These are phyloP conservation scores for Crataegus laevigata DNA, from an alignment of 306 rosid species.

Conservation along the genomic window DNA sequence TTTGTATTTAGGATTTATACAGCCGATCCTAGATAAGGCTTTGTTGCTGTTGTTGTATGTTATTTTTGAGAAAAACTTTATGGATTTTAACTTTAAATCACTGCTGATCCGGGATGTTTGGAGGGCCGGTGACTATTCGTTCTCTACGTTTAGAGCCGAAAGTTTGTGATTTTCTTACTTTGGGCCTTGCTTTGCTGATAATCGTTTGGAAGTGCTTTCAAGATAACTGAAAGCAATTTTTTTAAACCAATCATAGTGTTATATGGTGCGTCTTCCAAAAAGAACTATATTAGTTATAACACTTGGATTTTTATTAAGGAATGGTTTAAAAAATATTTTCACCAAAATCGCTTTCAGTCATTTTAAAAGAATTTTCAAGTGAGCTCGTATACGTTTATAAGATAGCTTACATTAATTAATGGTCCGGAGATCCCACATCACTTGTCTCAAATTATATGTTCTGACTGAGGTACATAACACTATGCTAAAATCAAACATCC, in stretches of 20 bases:
- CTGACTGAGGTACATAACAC: conserved; percentile 5
- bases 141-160: not conserved
- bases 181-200: not conserved
- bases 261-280: too few relatives aligned
- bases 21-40: too few relatives aligned
- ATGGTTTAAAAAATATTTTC: too few relatives aligned
- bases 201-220: too few relatives aligned
- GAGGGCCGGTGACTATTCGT: not conserved
- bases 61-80: not conserved
- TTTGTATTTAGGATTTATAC: not conserved
- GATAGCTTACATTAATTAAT: not conserved
- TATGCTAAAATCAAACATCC: conserved; percentile 8
- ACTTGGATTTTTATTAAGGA: too few relatives aligned
- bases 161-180: not conserved
- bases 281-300: too few relatives aligned
- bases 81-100: not conserved
- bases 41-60: too few relatives aligned
- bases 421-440: conserved; percentile 23
- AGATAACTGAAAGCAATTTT: too few relatives aligned
- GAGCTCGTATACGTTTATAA: not conserved
- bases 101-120: not conserved
- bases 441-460: conserved; percentile 21
- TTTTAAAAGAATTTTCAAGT: too few relatives aligned
- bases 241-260: too few relatives aligned
- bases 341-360: too few relatives aligned